Percentiles rank a stretch among this genome's conserved stretches.
phyloP scores from a whole-genome alignment of 805 yeast genomes.

The Kluyveromyces dobzhanskii region DNA sequence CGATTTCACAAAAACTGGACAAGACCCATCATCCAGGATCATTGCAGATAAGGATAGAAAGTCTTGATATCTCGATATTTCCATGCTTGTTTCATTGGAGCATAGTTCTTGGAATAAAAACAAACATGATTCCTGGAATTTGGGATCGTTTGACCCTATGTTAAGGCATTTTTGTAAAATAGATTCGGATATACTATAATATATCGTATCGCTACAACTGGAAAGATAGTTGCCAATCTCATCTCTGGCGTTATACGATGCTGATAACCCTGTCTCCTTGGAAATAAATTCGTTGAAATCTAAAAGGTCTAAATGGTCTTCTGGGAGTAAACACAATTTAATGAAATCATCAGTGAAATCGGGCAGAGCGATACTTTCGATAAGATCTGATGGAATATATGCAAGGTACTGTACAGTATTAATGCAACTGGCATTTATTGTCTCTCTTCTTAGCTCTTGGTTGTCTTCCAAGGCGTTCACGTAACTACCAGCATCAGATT shows the following conservation, averaged over 20 bases:
- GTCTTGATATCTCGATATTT: not conserved
- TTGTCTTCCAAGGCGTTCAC: not conserved
- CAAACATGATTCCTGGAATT: slow-evolving; percentile 17
- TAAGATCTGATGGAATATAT: not conserved
- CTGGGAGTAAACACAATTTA: slow-evolving; percentile 35
- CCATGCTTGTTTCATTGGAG: slow-evolving; percentile 11
- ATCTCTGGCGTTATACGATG: slow-evolving; percentile 50
- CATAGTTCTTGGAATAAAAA: slow-evolving; percentile 17
- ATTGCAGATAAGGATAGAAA: not conserved
- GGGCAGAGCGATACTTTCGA: not conserved
- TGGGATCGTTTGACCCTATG: not conserved
- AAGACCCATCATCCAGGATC: not conserved
- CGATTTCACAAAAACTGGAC: slow-evolving; percentile 34
- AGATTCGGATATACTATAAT: slow-evolving; percentile 4
- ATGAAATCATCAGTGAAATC: slow-evolving; percentile 28
- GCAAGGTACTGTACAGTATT: not conserved
- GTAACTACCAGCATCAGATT: not conserved
- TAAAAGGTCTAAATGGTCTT: slow-evolving; percentile 40
- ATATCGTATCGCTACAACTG: slow-evolving; percentile 33
- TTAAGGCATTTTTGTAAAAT: slow-evolving; percentile 5
- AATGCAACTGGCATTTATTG: not conserved
- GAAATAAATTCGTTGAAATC: slow-evolving; percentile 68
- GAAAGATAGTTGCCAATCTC: slow-evolving; percentile 49
- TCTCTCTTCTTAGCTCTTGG: not conserved
- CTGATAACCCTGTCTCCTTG: slow-evolving; percentile 61